Percentiles rank a stretch among this genome's conserved stretches.
Evolutionary conservation across 805 yeast genomes (phyloP).

Genomic region (Kurtzmaniella fragi): DNA sequence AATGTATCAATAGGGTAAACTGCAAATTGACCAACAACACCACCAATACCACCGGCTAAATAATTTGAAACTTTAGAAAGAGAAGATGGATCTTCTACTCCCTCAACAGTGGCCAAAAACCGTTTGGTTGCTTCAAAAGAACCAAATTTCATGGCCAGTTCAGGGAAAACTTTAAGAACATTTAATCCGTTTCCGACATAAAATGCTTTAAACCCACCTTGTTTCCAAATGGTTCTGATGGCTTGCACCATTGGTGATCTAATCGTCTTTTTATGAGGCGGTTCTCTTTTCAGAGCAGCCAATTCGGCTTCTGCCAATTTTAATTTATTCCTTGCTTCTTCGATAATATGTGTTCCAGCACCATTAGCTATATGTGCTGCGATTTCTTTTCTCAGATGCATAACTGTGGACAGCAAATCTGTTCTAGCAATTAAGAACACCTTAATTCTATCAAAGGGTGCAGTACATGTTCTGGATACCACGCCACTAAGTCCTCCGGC

Average conservation of each 20-base stretch:
- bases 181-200: conserved; percentile 95
- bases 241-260: conserved; percentile 79
- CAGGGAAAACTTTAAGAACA: conserved; percentile 92
- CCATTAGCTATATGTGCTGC: conserved; percentile 32
- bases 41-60: conserved; percentile 93
- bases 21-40: conserved; percentile 86
- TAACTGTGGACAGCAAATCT: conserved; percentile 64
- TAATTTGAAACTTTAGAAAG: conserved; percentile 77
- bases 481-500: conserved; percentile 98
- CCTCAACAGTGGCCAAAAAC: conserved; percentile 68
- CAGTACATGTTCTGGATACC: conserved; percentile 91
- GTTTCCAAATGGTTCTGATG: conserved; percentile 71
- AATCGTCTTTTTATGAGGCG: conserved; percentile 39
- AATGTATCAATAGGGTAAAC: conserved; percentile 95
- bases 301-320: conserved; percentile 18
- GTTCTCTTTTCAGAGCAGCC: conserved; percentile 22
- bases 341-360: conserved; percentile 28
- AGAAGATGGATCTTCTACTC: conserved; percentile 62
- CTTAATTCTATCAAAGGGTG: conserved; percentile 93
- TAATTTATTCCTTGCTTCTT: conserved; percentile 26
- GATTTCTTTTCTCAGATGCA: conserved; percentile 49
- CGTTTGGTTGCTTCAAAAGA: conserved; percentile 86
- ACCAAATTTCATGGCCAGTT: conserved; percentile 95
- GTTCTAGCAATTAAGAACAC: conserved; percentile 92
- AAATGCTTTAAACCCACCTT: conserved; percentile 83